These are phyloP conservation scores for Tarenaya hassleriana DNA, from an alignment of 345 rosid genomes.

Conservation along the genomic window DNA sequence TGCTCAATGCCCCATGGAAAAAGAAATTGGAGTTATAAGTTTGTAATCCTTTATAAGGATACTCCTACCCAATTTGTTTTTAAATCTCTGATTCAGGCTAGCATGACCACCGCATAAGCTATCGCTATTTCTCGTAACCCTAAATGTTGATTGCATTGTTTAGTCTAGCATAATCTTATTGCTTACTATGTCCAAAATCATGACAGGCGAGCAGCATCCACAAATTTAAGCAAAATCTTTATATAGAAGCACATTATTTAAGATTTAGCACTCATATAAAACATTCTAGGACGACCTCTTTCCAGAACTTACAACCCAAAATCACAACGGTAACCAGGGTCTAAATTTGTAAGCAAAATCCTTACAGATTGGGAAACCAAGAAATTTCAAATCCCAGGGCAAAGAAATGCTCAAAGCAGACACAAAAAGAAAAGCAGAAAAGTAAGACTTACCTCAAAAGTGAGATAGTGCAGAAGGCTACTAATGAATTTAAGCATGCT, in stretches of 20 bases:
- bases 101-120: no score
- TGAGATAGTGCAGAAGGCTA: constrained; percentile 92
- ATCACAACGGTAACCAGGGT: constrained; percentile 3
- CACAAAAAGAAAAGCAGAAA: constrained; percentile 18
- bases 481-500: constrained; percentile 94
- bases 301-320: not conserved
- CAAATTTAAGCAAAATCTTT: not conserved
- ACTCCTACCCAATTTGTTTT: no score
- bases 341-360: not conserved
- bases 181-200: no score
- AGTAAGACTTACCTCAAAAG: constrained; percentile 96
- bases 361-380: no score
- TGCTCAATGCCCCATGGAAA: no score
- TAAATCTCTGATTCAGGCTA: no score
- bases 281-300: constrained; percentile 5
- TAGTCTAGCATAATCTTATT: no score
- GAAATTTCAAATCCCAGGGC: not conserved
- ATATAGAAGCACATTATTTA: constrained; percentile 5
- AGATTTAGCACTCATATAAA: not conserved
- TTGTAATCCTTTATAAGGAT: not conserved
- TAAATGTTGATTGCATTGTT: no score
- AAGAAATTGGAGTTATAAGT: no score
- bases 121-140: no score
- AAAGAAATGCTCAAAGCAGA: constrained; percentile 4
- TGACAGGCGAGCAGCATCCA: constrained; percentile 11